Conservation (phyloP, 1,139 yeast species). For the Sugiyamaella neomexicana region DNA sequence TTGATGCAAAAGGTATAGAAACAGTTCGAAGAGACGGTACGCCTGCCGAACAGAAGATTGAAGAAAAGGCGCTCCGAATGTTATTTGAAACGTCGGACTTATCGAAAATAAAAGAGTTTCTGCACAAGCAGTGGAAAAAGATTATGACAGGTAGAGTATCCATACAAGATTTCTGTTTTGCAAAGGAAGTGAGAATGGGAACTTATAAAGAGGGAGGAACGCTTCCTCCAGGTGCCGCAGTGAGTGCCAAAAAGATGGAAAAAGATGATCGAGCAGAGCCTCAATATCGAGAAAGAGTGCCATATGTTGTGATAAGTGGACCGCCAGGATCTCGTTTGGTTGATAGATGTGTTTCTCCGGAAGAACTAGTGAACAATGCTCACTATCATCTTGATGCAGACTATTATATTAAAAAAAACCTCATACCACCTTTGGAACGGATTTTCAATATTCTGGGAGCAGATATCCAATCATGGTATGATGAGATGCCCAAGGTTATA, state of each 20-base stretch:
- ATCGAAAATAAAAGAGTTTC: slow-evolving; percentile 64
- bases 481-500: slow-evolving; percentile 59
- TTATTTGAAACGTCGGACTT: slow-evolving; percentile 74
- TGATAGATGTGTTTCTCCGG: slow-evolving; percentile 81
- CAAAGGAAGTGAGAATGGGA: slow-evolving; percentile 86
- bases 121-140: slow-evolving; percentile 63
- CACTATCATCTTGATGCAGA: slow-evolving; percentile 61
- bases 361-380: slow-evolving; percentile 54
- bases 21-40: slow-evolving; percentile 93
- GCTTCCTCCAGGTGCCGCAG: slow-evolving; percentile 89
- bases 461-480: slow-evolving; percentile 73
- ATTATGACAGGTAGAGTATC: slow-evolving; percentile 62
- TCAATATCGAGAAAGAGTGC: slow-evolving; percentile 84
- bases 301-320: slow-evolving; percentile 77
- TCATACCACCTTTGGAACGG: slow-evolving; percentile 88
- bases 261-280: slow-evolving; percentile 76
- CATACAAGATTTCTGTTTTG: slow-evolving; percentile 84
- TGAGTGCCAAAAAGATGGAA: slow-evolving; percentile 62
- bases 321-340: slow-evolving; percentile 62
- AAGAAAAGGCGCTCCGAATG: slow-evolving; percentile 64
- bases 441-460: slow-evolving; percentile 82
- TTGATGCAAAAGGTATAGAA: slow-evolving; percentile 96
- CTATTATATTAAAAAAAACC: slow-evolving; percentile 77
- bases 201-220: slow-evolving; percentile 68
- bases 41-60: slow-evolving; percentile 84